Evolutionary conservation across 164 flowering plant genomes (phyloP), one percentile per base, ranked within the genome.

Genomic region (Vitis labrusca): DNA sequence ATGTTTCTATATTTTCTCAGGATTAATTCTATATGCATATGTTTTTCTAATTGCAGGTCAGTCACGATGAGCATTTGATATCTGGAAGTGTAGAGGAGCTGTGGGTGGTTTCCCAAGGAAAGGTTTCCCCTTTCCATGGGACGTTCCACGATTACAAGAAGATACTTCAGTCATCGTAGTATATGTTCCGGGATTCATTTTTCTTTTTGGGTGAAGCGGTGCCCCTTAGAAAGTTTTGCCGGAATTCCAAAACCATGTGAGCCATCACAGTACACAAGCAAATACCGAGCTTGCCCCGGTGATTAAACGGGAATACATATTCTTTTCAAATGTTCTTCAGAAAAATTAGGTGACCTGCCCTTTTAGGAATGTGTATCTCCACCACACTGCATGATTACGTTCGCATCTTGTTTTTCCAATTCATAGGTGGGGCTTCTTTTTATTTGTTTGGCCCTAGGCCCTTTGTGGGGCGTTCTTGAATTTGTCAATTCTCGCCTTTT

Each of bases 31-130:
- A 13, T 49, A 51, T 67, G 68, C 10, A 15, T 37, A 14, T 44
- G n/a, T 59, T 14, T 66, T 17, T 17, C 2, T 52, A 5, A 16
- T 71, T 78, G 59, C 89, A 96, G 99, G 99, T 96, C 3, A 96
- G 99, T 80, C 99, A 96, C 76, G 98, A 96, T 59, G 97, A 96
- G 75, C 99, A 96, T 83, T 80, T 96, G 27, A 96, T 93, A 65
- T 96, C 99, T 49, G 97, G 95, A 69, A 93, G 97, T 71, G 99
- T 96, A 7, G 98, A 89, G 11, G 94, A 96, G 79, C 86, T 96
- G 15, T 96, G 99, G 99, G 98, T 59, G 10, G 99, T 96, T 37
- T 90, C 99, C 30, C 83, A 93, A 1, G 91, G 97, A 57, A 86
- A 54, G 74, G 88, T 84, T 50, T 13, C 79, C 1, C 99, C 99